Conservation (phyloP, 2,329 filamentous ascomycete genomes). For the Ophiostoma australiae region DNA sequence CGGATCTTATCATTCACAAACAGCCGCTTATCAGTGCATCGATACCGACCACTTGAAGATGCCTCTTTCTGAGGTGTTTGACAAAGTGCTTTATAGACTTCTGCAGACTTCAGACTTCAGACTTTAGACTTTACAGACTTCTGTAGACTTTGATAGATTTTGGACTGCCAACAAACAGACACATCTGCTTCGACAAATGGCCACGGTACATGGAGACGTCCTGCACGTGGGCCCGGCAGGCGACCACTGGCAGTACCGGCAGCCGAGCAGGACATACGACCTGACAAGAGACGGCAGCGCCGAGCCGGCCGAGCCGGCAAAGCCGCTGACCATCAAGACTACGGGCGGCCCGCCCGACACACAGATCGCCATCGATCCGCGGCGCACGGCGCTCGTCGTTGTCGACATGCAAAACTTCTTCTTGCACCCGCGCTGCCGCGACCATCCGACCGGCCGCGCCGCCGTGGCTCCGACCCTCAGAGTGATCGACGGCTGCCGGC, state of each 20-base stretch:
- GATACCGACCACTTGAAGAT: background rate
- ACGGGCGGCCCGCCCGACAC: slow-evolving; percentile 42
- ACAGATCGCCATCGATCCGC: slow-evolving; percentile 50
- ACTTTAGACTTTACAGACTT: background rate
- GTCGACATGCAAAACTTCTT: slow-evolving; percentile 55
- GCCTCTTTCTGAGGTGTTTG: background rate
- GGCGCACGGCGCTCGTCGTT: slow-evolving; percentile 35
- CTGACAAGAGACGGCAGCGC: slow-evolving; percentile 28
- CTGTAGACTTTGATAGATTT: background rate
- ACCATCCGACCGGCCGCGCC: slow-evolving; percentile 39
- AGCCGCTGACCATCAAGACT: slow-evolving; percentile 37
- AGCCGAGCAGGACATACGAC: slow-evolving; percentile 32
- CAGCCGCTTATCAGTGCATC: background rate
- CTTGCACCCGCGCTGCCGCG: slow-evolving; percentile 40
- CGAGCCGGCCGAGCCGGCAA: slow-evolving; percentile 31
- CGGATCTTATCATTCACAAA: background rate
- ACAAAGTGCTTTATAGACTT: background rate
- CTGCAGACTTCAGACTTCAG: background rate
- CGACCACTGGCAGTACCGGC: slow-evolving; percentile 34
- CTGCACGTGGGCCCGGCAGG: slow-evolving; percentile 33
- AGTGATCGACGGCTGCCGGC: slow-evolving; percentile 44
- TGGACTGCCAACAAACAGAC: background rate
- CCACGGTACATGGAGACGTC: slow-evolving; percentile 13
- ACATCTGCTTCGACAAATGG: slow-evolving; percentile 13
- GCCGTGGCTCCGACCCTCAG: slow-evolving; percentile 39